Evolutionary conservation across 2,329 filamentous ascomycete genomes (phyloP), one percentile per base, ranked within the genome.

Genomic region (Fusarium cicatricum): DNA sequence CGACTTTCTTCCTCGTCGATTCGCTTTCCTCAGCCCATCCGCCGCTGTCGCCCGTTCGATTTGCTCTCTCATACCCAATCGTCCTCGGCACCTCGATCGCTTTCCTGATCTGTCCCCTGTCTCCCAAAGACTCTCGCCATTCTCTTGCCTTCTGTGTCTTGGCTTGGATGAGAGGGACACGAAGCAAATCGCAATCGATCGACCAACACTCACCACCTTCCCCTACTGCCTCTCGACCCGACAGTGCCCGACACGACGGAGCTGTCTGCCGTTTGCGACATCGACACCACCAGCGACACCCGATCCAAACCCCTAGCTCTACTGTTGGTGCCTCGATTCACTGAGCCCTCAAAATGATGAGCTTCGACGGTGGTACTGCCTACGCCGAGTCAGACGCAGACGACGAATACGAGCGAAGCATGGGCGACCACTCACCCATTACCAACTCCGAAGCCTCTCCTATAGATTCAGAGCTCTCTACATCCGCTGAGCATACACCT

Each of bases 351-450:
- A 68, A 60, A 52, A 74, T 73, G 70, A 85, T 85, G 84, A 84
- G 82, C 73, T 87, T 87, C 77, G 84, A 85, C 69, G 81, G 82
- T 61, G 85, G 85, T 70, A 88, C 86, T 64, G 85, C 87, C 58
- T 92, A 92, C 75, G 86, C 90, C 73, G 90, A 91, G 77, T 91
- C 87, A 64, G 90, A 91, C 72, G 89, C 89, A 68, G 90, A 92
- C 76, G 90, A 93, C 76, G 90, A 93, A 79, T 92, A 91, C 74
- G 90, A 93, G 81, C 82, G 88, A 71, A 88, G 87, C 74, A 81
- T 88, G 65, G 82, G 84, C 70, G 84, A 87, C 70, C 86, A 84
- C 73, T 90, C 87, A 6, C 89, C 87, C 55, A 84, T 85, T 64
- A 81, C 86, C 60, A 88, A 90, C 72, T 89, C 85, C 66, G 88